Percentiles rank a stretch among this genome's conserved stretches.
Conservation (phyloP, 2,329 filamentous ascomycete genomes). For the Pseudogymnoascus sp. region DNA sequence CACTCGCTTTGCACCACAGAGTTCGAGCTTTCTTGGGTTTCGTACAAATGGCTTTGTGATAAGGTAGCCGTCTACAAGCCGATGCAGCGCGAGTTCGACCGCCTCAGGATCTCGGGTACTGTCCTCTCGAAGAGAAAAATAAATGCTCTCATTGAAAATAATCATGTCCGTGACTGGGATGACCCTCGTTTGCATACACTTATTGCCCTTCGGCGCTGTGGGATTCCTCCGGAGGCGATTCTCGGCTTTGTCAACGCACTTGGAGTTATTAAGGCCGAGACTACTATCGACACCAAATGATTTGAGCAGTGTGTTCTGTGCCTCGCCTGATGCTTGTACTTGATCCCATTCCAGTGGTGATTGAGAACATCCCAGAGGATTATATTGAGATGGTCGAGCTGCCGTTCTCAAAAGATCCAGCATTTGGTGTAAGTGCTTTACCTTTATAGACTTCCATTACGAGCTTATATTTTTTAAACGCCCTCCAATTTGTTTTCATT, state of each 20-base stretch:
- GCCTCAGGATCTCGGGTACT: slow-evolving; percentile 73
- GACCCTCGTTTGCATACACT: slow-evolving; percentile 86
- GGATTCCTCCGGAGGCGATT: slow-evolving; percentile 80
- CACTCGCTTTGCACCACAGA: slow-evolving; percentile 91
- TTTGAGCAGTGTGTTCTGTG: slow-evolving; percentile 80
- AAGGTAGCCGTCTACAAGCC: slow-evolving; percentile 75
- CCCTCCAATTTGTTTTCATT: background rate
- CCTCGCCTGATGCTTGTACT: slow-evolving; percentile 84
- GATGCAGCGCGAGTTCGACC: slow-evolving; percentile 83
- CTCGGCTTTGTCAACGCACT: slow-evolving; percentile 85
- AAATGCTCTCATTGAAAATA: slow-evolving; percentile 65
- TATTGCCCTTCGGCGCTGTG: slow-evolving; percentile 72
- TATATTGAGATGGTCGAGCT: slow-evolving; percentile 61
- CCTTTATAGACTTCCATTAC: background rate
- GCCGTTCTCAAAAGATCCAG: background rate
- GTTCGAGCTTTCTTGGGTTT: slow-evolving; percentile 74
- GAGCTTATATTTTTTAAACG: background rate
- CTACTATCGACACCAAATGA: slow-evolving; percentile 69
- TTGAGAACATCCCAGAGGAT: slow-evolving; percentile 29
- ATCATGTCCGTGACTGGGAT: slow-evolving; percentile 77
- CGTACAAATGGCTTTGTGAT: slow-evolving; percentile 86
- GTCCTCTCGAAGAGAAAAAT: slow-evolving; percentile 83
- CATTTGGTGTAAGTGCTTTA: background rate
- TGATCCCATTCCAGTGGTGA: slow-evolving; percentile 73
- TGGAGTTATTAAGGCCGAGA: slow-evolving; percentile 75